Base-by-base conservation (phyloP, 805 yeast species). In the Ogataea corticis region DNA sequence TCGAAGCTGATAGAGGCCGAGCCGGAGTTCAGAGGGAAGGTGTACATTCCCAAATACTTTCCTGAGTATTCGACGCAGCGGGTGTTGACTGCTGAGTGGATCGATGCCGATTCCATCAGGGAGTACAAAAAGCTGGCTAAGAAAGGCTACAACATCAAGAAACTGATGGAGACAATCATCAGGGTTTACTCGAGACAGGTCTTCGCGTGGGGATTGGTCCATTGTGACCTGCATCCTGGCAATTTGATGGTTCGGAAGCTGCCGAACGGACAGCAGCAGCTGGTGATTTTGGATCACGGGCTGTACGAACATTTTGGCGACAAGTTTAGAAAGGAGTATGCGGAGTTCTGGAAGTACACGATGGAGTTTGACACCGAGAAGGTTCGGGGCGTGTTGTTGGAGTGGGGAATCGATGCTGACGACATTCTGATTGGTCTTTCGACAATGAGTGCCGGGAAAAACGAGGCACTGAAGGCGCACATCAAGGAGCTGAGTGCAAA, bases 151-250 rank as follows among this genome's bases (percentile, higher is more conserved):
- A 66, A 77, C 53, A 56, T 71, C 27, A 48, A 62, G 15, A 49
- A 57, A 17, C 66, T 80, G n/a, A 70, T 83, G 76, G 61, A 67
- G 15, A 75, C 71, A 46, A 76, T 83, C 52, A 66, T 80, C 37
- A 66, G 66, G 38, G 68, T 79, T 15, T 77, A 76, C 52, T 77
- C 81, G 17, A 71, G 74, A 49, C 87, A 80, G 64, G 77, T 82
- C 14, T 85, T 82, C 60, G 65, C 70, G 25, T 84, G 84, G 76
- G 89, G 88, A 5, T 68, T 77, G 27, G 80, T 84, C 14, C 90
- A 84, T 59, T 77, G 87, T 42, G 91, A 84, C 58, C 87, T 92
- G 11, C 95, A 86, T 56, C 94, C 94, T 1, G 95, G 95, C 5
- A 87, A 86, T 59, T 63, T 87, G 52, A 59, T 87, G 44, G 79